Conservation (phyloP, 2,329 filamentous ascomycete genomes). For the Ascocoryne sarcoides region DNA sequence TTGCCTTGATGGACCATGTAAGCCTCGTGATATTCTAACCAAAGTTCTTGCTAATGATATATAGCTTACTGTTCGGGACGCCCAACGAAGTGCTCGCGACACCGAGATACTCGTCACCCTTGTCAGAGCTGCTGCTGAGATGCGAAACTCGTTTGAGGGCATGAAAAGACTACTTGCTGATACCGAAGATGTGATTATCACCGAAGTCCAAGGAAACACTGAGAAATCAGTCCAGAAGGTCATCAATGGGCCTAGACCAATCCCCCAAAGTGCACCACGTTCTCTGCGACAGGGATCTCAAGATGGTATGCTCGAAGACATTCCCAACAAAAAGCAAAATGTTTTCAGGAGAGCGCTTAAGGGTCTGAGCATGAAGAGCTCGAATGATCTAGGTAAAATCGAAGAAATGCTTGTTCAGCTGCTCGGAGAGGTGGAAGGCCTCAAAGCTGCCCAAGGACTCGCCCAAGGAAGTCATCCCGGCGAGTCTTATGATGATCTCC, state of each 20-base stretch:
- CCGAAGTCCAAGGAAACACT: conserved; percentile 77
- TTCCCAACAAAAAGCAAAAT: conserved; percentile 73
- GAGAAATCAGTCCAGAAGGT: conserved; percentile 76
- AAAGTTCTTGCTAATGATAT: conserved; percentile 10
- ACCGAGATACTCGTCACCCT: conserved; percentile 94
- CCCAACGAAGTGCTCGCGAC: conserved; percentile 89
- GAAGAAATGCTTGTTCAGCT: conserved; percentile 89
- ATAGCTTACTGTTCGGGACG: conserved; percentile 86
- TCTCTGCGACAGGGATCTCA: conserved; percentile 39
- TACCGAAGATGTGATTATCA: conserved; percentile 82
- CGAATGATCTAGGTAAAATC: conserved; percentile 79
- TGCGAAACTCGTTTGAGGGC: conserved; percentile 93
- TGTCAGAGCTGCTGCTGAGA: conserved; percentile 88
- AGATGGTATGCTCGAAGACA: conserved; percentile 43
- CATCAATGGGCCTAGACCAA: conserved; percentile 77
- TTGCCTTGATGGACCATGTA: conserved; percentile 93
- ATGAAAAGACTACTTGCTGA: conserved; percentile 88
- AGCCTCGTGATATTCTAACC: conserved; percentile 28
- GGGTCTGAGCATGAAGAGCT: conserved; percentile 78
- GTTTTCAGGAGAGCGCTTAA: conserved; percentile 93
- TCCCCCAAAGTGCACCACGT: conserved; percentile 50
- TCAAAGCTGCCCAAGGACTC: conserved; percentile 52
- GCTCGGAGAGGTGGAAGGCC: conserved; percentile 79
- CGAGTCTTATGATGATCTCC: conserved; percentile 61
- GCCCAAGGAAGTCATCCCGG: conserved; percentile 44